Percentiles rank a stretch among this genome's conserved stretches.
phyloP scores from a whole-genome alignment of 164 flowering plant species.

The Magnolia kwangsiensis region DNA sequence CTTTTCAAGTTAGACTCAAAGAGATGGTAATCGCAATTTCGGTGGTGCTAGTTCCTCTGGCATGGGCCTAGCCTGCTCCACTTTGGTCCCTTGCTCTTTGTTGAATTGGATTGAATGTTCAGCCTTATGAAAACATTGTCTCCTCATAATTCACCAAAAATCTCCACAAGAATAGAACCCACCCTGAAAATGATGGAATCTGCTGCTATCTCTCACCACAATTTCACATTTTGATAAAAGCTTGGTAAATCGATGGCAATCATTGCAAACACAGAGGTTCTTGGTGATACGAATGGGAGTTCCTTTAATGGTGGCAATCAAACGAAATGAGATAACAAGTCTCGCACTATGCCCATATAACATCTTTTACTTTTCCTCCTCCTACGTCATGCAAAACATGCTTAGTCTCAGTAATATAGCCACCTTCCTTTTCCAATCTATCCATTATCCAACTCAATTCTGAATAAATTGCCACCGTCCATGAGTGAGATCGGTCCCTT shows the following conservation, averaged over 20 bases:
- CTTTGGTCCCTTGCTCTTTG: not conserved
- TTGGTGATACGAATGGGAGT: constrained; percentile 13
- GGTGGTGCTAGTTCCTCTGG: not conserved
- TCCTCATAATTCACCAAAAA: constrained; percentile 50
- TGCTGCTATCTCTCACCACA: constrained; percentile 71
- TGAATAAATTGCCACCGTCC: constrained; percentile 40
- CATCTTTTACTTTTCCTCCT: constrained; percentile 62
- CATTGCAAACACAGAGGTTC: constrained; percentile 72
- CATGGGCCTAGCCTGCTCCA: not conserved
- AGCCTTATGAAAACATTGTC: not conserved
- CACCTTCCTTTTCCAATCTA: constrained; percentile 46
- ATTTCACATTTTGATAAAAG: constrained; percentile 58
- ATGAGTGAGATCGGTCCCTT: constrained; percentile 68
- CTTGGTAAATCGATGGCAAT: constrained; percentile 69
- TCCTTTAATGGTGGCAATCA: constrained; percentile 34
- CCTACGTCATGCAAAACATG: constrained; percentile 59
- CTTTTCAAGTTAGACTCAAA: not conserved
- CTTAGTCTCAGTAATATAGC: constrained; percentile 60
- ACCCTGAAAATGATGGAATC: constrained; percentile 68
- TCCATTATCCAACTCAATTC: constrained; percentile 42
- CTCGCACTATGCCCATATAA: constrained; percentile 35
- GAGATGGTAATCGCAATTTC: not conserved
- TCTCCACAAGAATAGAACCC: constrained; percentile 82
- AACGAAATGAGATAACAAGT: constrained; percentile 70
- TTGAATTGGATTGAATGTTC: not conserved